Base-by-base conservation (phyloP, 257 asterid genomes). In the Prunella vulgaris region DNA sequence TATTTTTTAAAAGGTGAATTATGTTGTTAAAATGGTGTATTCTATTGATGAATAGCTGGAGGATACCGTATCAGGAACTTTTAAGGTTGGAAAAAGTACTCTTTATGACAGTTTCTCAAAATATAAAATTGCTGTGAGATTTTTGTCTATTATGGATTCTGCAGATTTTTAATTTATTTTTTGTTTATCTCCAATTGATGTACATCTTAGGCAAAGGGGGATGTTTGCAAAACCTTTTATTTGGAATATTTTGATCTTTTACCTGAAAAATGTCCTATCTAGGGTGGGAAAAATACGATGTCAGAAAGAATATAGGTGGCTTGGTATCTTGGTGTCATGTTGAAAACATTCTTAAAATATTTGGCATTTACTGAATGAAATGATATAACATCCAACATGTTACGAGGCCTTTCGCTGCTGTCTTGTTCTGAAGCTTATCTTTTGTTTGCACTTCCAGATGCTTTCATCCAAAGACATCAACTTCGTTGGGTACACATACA, bases 401-500 rank as follows among this genome's bases (percentile, higher is more conserved):
- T 28, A 28, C 33, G 33, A 28, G 1, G 33, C 33, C 33, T 28
- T 28, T 28, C 33, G 35, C 10, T 56, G 61, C 0, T 24, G 15
- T 57, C 49, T 15, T 59, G 37, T 54, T 66, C 20, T 66, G 65
- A 38, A 78, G 58, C 68, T 73, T 76, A 28, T 69, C 72, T 70
- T 35, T 60, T 60, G 67, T 37, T 28, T 72, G 42, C 61, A 21
- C 42, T 72, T 78, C 60, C 88, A 90, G 95, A 93, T 90, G 96
- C 96, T 93, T 77, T 88, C 98, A 28, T 90, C 98, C 73, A 90
- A 90, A 83, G 98, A 93, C 71, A 82, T 93, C 77, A 88, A 93
- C 83, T 93, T 93, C 84, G 97, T 93, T 8, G 98, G 98, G 65
- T 93, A 93, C 86, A 93, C 98, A 0, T 93, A 90, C 93, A 93